Percentiles rank a stretch among this genome's conserved stretches.
These are phyloP conservation scores for Dinochytrium kinnereticum DNA, from an alignment of 371 early-diverging fungal genomes.

Conservation along the genomic window DNA sequence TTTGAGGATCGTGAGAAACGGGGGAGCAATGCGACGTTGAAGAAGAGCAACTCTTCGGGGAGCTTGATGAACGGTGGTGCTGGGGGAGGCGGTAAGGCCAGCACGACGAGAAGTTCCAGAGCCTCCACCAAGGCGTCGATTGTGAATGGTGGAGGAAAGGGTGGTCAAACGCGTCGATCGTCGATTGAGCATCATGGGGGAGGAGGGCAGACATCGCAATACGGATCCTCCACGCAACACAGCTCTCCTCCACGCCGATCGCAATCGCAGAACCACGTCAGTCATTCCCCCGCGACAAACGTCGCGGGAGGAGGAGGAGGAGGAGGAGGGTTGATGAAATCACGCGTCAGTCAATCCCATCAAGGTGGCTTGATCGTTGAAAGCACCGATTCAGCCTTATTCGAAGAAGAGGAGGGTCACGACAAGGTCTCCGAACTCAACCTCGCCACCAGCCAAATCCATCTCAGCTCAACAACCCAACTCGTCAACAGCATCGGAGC, in stretches of 20 bases:
- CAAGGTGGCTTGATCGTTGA: conserved; percentile 4
- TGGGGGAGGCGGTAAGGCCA: background rate
- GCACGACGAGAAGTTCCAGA: background rate
- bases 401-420: conserved; percentile 12
- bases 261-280: conserved; percentile 12
- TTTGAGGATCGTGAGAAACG: background rate
- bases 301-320: background rate
- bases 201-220: background rate
- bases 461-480: background rate
- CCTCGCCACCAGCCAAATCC: conserved; percentile 10
- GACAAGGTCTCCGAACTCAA: conserved; percentile 15
- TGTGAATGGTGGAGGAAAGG: background rate
- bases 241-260: background rate
- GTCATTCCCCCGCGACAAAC: too few relatives aligned
- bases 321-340: background rate
- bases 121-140: conserved; percentile 1
- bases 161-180: background rate
- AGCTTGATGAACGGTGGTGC: conserved; percentile 5
- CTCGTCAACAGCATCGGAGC: background rate
- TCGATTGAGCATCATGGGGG: background rate
- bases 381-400: conserved; percentile 12
- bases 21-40: conserved; percentile 1
- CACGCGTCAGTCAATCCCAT: background rate
- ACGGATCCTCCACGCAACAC: background rate
- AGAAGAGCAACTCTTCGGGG: conserved; percentile 6